These are phyloP conservation scores for Rhodamnia rubescens DNA, from an alignment of 345 rosid species.

Conservation along the genomic window DNA sequence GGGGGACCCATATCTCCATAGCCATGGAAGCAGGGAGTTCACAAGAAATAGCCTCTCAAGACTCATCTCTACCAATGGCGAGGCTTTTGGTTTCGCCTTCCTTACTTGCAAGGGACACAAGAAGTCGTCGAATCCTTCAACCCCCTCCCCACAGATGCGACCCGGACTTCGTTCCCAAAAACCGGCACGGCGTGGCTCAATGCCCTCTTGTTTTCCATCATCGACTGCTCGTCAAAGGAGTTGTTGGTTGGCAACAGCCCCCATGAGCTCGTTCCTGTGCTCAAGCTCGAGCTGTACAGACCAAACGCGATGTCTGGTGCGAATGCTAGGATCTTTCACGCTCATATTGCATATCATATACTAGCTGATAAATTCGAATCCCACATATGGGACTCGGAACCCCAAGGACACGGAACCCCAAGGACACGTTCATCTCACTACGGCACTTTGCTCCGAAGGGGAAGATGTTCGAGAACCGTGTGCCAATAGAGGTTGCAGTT, in stretches of 20 bases:
- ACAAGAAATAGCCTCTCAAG: background rate
- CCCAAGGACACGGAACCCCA: conserved; percentile 2
- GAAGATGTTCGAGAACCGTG: background rate
- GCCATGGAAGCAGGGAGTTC: background rate
- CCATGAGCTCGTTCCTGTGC: background rate
- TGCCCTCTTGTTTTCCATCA: background rate
- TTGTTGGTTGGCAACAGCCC: background rate
- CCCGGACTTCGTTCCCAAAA: background rate
- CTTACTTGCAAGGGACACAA: background rate
- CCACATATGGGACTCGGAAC: background rate
- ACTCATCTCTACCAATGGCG: background rate
- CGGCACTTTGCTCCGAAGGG: background rate
- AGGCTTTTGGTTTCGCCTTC: conserved; percentile 1
- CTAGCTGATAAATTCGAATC: background rate
- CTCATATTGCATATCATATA: background rate
- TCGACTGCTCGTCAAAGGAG: background rate
- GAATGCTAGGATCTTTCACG: background rate
- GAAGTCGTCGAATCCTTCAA: background rate
- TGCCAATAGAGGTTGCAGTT: background rate
- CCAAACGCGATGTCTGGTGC: background rate
- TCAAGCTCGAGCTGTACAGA: background rate
- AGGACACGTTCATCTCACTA: background rate
- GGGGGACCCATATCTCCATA: no score
- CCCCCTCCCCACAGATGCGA: background rate
- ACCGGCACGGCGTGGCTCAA: conserved; percentile 6